A percentile compares a stretch with the other conserved stretches of the same genome.
These are phyloP conservation scores for Saraca asoca DNA, from an alignment of 331 rosid genomes.

Conservation along the genomic window DNA sequence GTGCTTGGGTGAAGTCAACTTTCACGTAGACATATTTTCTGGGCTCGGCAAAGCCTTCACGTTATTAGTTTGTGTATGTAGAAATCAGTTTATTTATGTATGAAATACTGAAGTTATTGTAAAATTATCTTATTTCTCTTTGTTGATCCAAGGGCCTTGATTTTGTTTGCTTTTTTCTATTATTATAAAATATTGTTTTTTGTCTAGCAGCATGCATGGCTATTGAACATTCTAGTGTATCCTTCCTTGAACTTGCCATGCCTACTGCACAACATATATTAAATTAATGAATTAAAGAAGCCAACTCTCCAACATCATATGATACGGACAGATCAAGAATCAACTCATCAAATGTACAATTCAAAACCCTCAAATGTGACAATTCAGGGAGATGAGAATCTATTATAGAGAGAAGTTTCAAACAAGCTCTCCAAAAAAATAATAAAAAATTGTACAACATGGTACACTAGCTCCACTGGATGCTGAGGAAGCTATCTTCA, in stretches of 20 bases:
- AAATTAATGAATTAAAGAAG: not conserved
- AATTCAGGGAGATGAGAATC: constrained; percentile 32
- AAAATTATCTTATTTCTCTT: no score
- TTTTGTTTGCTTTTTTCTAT: no score
- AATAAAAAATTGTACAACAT: constrained; percentile 5
- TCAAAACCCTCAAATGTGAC: constrained; percentile 38
- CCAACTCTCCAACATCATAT: not conserved
- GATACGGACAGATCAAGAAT: constrained; percentile 26
- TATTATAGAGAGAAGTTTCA: constrained; percentile 29
- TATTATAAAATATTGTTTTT: no score
- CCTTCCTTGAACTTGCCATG: not conserved
- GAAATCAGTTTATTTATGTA: no score
- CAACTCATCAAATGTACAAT: constrained; percentile 45
- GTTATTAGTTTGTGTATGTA: no score
- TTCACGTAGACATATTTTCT: no score
- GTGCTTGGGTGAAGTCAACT: no score
- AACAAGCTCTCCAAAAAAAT: constrained; percentile 23
- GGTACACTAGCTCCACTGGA: not conserved
- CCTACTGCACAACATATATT: not conserved
- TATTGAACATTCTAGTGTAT: no score
- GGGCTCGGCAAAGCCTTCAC: no score
- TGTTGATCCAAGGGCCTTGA: no score
- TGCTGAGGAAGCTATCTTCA: constrained; percentile 25
- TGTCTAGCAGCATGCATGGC: no score
- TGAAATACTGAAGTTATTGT: no score